phyloP scores from a whole-genome alignment of 257 asterid genomes.

The Solanum virginianum region DNA sequence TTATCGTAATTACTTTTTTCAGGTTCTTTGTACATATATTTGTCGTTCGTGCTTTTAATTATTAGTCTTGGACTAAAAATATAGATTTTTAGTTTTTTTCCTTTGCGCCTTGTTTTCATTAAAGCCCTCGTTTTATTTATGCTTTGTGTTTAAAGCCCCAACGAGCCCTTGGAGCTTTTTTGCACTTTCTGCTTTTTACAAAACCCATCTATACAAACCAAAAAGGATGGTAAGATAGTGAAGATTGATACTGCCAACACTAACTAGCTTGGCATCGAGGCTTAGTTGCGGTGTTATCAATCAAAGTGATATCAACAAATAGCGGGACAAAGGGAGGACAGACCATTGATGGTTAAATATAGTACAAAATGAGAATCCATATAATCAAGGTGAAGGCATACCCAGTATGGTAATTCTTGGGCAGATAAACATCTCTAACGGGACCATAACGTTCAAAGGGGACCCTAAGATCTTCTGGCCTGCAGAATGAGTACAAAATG shows the following conservation, averaged over 20 bases:
- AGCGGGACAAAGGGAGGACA: not conserved
- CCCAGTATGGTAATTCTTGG: conserved; percentile 85
- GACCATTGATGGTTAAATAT: not conserved
- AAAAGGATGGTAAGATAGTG: not conserved
- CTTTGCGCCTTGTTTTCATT: not conserved
- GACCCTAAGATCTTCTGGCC: conserved; percentile 79
- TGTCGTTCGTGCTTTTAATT: not conserved
- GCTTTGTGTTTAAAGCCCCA: not conserved
- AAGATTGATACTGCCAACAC: not conserved
- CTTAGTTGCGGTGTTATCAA: not conserved
- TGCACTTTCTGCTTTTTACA: not conserved
- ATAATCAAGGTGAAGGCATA: conserved; percentile 7
- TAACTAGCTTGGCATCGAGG: not conserved
- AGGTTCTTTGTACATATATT: not conserved
- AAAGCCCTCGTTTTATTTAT: not conserved
- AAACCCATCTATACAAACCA: not conserved
- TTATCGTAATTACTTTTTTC: not conserved
- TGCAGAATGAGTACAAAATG: conserved; percentile 17
- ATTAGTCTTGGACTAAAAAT: not conserved
- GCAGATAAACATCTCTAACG: conserved; percentile 75
- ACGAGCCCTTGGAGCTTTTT: not conserved
- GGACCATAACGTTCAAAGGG: conserved; percentile 91
- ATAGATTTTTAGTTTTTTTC: not conserved
- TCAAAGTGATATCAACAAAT: not conserved
- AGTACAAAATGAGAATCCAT: not conserved